Evolutionary conservation across 2,329 filamentous ascomycete genomes (phyloP).

Genomic region (Blumeria graminis): DNA sequence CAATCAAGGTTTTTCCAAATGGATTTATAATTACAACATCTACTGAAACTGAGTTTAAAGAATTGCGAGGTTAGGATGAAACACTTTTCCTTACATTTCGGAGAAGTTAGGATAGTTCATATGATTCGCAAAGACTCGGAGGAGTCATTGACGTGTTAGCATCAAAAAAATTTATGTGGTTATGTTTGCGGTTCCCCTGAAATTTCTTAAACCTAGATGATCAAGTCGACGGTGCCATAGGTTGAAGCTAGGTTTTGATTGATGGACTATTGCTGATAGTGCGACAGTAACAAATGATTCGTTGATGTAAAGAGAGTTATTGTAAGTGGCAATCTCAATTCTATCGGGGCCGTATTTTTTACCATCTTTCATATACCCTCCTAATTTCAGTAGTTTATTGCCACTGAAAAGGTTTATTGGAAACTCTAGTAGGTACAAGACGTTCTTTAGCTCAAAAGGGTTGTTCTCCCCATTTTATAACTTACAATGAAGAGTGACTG

Average conservation of each 20-base stretch:
- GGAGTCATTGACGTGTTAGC: background rate
- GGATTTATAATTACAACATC: background rate
- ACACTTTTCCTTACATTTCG: background rate
- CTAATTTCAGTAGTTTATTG: background rate
- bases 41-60: background rate
- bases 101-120: background rate
- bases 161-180: background rate
- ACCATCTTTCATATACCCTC: background rate
- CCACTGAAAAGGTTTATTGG: background rate
- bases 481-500: background rate
- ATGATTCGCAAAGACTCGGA: background rate
- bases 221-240: background rate
- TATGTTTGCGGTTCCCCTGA: background rate
- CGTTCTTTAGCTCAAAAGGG: background rate
- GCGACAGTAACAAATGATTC: background rate
- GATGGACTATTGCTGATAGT: background rate
- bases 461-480: background rate
- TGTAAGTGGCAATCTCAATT: background rate
- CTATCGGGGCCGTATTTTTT: background rate
- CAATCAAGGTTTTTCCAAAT: background rate
- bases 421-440: background rate
- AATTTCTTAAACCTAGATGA: background rate
- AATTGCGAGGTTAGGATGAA: background rate
- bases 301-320: background rate
- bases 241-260: background rate